These are phyloP conservation scores for Phytophthora nicotianae DNA, from an alignment of 352 stramenopile genomes.

Conservation along the genomic window DNA sequence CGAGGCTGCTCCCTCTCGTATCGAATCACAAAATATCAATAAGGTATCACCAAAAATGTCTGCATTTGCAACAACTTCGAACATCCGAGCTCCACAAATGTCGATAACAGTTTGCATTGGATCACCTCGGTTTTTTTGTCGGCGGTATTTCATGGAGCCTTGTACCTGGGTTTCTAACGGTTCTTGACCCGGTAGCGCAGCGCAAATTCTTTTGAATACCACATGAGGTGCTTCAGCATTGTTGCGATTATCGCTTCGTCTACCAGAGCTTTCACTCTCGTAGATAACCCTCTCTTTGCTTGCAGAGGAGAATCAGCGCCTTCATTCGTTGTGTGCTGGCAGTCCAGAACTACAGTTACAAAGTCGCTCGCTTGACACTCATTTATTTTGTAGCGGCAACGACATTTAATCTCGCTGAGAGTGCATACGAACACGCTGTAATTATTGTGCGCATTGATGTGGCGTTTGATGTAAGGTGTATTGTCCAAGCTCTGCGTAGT, in stretches of 20 bases:
- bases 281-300: neutral
- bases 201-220: neutral
- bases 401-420: too few relatives aligned
- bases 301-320: neutral
- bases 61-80: neutral
- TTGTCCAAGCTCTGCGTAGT: too few relatives aligned
- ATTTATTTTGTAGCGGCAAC: neutral
- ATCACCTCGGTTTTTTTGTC: neutral
- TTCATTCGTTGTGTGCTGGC: neutral
- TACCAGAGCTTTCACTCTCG: neutral
- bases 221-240: neutral
- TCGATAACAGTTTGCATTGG: constrained; percentile 4
- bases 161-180: constrained; percentile 10
- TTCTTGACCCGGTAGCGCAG: neutral
- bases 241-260: neutral
- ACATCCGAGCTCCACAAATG: constrained; percentile 1
- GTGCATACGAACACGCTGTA: too few relatives aligned
- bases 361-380: neutral
- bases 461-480: too few relatives aligned
- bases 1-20: neutral
- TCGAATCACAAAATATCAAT: constrained; percentile 12
- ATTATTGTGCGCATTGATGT: too few relatives aligned
- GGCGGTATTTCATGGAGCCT: constrained; percentile 4
- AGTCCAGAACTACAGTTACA: neutral
- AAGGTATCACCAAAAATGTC: neutral